These are phyloP conservation scores for Blastobotrys persicus DNA, from an alignment of 1,139 yeast species.

Conservation along the genomic window DNA sequence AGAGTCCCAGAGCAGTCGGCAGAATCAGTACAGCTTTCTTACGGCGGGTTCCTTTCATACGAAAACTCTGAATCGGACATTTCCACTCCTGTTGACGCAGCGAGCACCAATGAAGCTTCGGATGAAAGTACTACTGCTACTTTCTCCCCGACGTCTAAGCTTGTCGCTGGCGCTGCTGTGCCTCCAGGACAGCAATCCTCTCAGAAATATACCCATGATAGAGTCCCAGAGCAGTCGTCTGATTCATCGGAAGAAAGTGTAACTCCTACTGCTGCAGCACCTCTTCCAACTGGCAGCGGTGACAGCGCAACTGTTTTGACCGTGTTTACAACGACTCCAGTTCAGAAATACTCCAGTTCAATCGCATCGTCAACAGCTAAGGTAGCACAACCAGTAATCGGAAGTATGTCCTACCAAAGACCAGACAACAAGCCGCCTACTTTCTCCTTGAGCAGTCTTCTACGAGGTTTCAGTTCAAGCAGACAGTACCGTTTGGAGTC, in stretches of 20 bases:
- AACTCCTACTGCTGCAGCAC: constrained; percentile 1
- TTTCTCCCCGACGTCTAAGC: too few species aligned
- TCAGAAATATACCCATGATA: too few species aligned
- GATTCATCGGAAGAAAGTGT: not conserved
- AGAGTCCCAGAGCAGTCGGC: too few species aligned
- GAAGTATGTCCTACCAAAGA: not conserved
- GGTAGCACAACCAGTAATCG: not conserved
- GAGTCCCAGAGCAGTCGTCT: not conserved
- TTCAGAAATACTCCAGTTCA: not conserved
- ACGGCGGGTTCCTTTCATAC: too few species aligned
- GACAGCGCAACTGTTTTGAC: not conserved
- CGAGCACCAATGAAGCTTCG: too few species aligned
- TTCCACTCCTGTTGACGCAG: too few species aligned
- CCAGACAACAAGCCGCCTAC: not conserved
- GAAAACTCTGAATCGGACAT: too few species aligned
- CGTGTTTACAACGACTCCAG: not conserved
- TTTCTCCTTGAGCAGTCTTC: not conserved
- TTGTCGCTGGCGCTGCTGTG: too few species aligned
- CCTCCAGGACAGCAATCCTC: too few species aligned
- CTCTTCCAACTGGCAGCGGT: not conserved
- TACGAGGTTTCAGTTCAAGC: not conserved
- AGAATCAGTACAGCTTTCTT: too few species aligned
- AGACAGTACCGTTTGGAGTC: constrained; percentile 5
- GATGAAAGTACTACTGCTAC: too few species aligned
- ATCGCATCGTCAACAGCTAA: not conserved